Base-by-base conservation (phyloP, 768 basidiomycete species). In the Panaeolus papilionaceus region DNA sequence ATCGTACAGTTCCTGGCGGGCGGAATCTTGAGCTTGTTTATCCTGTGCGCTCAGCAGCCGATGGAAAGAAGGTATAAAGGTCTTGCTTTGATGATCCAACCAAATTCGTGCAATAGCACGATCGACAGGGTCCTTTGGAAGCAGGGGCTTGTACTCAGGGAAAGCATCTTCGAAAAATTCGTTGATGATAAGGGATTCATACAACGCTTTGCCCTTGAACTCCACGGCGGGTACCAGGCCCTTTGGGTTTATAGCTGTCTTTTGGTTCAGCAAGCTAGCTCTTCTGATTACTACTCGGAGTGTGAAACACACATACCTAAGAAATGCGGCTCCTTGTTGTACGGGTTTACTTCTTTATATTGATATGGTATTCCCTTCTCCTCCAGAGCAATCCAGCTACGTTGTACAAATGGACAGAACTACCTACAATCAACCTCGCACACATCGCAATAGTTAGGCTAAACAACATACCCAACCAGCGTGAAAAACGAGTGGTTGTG, bases 151-250 rank as follows among this genome's bases (percentile, higher is more conserved):
- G 68, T 82, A 67, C 9, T 69, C 62, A 0, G 84, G 83, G 73
- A 83, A 88, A 4, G 84, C 82, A 63, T 92, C 90, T 70, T 92
- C 89, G 67, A 92, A 80, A 75, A 89, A 89, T 75, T 92, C 89
- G 75, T 84, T 83, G 54, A 92, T 76, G 62, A 91, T 80, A 64
- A 88, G 81, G 4, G 87, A 88, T 70, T 92, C 90, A 77, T 91
- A 89, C 4, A 92, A 73, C 1, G 88, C 86, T 66, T 82, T 84
- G 65, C 85, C 85, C 64, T 85, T 84, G 73, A 88, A 80, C 62
- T 81, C 80, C 11, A 82, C 72, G 1, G 81, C 82, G 0, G 91
- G 90, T 11, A 92, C 90, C 51, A 92, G 83, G 5, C 91, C 91
- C 71, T 88, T 89, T 0, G 91, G 90, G 68, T 90, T 91, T 71